Percentiles rank a stretch among this genome's conserved stretches.
Conservation (phyloP, 2,329 filamentous ascomycete species). For the Endothia cerciana region DNA sequence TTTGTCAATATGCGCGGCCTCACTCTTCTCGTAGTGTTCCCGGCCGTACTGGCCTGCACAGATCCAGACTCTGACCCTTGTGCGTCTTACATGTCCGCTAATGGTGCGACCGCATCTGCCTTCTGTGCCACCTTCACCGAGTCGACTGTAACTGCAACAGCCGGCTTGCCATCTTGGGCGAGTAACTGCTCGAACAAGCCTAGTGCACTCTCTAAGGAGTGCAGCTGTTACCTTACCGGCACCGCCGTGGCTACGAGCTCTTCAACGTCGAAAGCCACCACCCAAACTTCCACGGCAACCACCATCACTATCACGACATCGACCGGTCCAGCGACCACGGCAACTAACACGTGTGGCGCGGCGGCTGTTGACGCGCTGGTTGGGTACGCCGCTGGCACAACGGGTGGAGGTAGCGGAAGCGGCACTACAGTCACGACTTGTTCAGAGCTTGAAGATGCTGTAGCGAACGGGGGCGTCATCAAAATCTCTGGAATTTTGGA, state of each 20-base stretch:
- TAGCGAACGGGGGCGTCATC: conserved; percentile 46
- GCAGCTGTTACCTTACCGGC: conserved; percentile 36
- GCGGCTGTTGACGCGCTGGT: conserved; percentile 35
- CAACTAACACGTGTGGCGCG: conserved; percentile 25
- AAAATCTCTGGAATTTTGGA: conserved; percentile 50
- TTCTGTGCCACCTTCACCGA: conserved; percentile 42
- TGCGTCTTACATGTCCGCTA: conserved; percentile 40
- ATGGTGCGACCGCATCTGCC: conserved; percentile 37
- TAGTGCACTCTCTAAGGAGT: conserved; percentile 37
- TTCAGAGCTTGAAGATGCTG: conserved; percentile 44
- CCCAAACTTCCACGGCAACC: conserved; percentile 27
- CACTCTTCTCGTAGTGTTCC: conserved; percentile 33
- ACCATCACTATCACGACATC: conserved; percentile 26
- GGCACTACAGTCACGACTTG: conserved; percentile 51
- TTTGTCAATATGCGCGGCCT: conserved; percentile 30
- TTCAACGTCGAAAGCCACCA: conserved; percentile 23
- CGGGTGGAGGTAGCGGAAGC: conserved; percentile 49
- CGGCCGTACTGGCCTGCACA: conserved; percentile 36
- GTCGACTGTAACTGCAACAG: conserved; percentile 35
- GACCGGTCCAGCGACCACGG: conserved; percentile 10
- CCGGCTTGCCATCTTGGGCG: conserved; percentile 34
- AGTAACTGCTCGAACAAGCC: conserved; percentile 35
- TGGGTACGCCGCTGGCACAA: conserved; percentile 45
- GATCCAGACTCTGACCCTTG: conserved; percentile 37
- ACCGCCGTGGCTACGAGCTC: conserved; percentile 28